Evolutionary conservation across 208 protist genomes (phyloP).

Genomic region (Jaenimonas drosophilae): DNA sequence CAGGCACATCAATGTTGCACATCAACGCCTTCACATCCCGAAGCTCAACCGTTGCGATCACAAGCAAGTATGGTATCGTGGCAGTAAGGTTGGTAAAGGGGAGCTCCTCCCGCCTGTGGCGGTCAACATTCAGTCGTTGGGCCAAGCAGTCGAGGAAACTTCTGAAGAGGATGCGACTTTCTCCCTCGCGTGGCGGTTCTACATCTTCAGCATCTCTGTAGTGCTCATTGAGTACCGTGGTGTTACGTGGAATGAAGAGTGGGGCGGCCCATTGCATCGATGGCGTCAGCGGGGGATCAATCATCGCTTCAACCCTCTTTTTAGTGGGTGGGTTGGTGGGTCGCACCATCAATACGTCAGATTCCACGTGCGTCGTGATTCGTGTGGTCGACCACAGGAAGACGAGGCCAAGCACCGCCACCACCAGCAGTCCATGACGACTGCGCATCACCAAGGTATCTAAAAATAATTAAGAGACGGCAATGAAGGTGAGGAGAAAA

Average conservation of each 20-base stretch:
- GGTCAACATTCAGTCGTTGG: conserved; percentile 8
- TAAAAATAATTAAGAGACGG: conserved; percentile 5
- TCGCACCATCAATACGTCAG: too few relatives aligned
- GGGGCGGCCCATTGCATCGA: too few relatives aligned
- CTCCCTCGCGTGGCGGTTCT: conserved; percentile 5
- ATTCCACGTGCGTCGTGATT: too few relatives aligned
- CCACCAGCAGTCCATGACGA: not conserved
- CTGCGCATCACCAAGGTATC: not conserved
- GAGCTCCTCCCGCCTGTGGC: conserved; percentile 4
- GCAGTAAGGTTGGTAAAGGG: not conserved
- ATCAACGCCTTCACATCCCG: conserved; percentile 23
- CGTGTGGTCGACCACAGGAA: too few relatives aligned
- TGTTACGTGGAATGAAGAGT: too few relatives aligned
- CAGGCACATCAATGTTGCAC: conserved; percentile 15
- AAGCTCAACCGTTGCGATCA: conserved; percentile 13
- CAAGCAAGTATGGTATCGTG: conserved; percentile 8
- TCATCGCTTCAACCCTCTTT: too few relatives aligned
- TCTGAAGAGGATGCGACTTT: conserved; percentile 11
- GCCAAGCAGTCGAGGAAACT: conserved; percentile 14
- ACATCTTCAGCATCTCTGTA: too few relatives aligned
- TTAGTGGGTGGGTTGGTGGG: too few relatives aligned
- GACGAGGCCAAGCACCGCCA: not conserved
- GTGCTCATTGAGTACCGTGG: too few relatives aligned
- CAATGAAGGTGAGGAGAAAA: too few relatives aligned
- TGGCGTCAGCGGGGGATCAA: too few relatives aligned